Conservation (phyloP, 202 grass and related monocot genomes). For the Bolboschoenoplectus hybrid region DNA sequence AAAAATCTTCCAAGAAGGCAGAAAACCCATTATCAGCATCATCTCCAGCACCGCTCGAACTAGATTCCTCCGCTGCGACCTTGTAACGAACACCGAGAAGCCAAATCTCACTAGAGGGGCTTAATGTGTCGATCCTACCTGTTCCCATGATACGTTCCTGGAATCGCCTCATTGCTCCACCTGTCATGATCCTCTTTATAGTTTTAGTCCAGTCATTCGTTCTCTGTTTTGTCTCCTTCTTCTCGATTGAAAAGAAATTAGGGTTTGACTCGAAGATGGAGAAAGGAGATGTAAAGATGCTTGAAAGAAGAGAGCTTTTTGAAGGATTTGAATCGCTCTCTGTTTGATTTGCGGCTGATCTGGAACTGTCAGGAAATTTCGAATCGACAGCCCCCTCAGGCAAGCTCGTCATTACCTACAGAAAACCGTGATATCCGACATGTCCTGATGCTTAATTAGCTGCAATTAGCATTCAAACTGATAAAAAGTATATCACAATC, state of each 20-base stretch:
- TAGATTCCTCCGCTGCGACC: slow-evolving; percentile 45
- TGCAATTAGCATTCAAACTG: background rate
- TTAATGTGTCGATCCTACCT: slow-evolving; percentile 47
- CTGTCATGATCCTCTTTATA: slow-evolving; percentile 62
- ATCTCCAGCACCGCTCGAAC: slow-evolving; percentile 28
- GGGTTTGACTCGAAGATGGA: slow-evolving; percentile 62
- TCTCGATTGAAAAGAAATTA: slow-evolving; percentile 36
- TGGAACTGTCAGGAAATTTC: slow-evolving; percentile 40
- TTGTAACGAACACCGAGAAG: slow-evolving; percentile 85
- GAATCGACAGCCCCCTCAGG: slow-evolving; percentile 51
- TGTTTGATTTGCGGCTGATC: slow-evolving; percentile 41
- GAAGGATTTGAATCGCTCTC: slow-evolving; percentile 42
- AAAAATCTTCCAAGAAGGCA: slow-evolving; percentile 68
- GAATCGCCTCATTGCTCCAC: slow-evolving; percentile 65
- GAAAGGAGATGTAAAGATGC: slow-evolving; percentile 57
- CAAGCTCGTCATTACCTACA: slow-evolving; percentile 91
- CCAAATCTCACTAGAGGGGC: slow-evolving; percentile 61
- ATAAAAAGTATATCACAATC: background rate
- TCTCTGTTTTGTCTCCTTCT: slow-evolving; percentile 40
- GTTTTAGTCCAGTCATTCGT: slow-evolving; percentile 71
- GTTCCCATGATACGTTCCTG: slow-evolving; percentile 64
- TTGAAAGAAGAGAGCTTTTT: slow-evolving; percentile 61
- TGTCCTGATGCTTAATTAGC: background rate
- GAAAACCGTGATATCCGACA: background rate
- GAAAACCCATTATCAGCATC: slow-evolving; percentile 44